Conservation (phyloP, 2,329 filamentous ascomycete species). For the Didymella glomerata region DNA sequence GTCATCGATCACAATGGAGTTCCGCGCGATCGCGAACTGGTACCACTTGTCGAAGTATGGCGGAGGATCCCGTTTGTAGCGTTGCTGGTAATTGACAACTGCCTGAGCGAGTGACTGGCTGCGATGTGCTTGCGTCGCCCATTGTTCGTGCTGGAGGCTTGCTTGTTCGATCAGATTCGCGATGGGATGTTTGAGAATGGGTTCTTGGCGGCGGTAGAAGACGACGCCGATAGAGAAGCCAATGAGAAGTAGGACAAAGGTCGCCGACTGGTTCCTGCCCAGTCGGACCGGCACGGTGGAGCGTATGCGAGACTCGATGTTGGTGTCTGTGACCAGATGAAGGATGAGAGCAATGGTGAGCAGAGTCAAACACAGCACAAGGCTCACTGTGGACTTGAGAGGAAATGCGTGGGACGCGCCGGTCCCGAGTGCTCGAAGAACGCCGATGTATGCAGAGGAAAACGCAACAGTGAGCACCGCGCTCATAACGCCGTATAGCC, state of each 20-base stretch:
- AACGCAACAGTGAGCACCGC: slow-evolving; percentile 45
- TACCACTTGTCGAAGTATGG: slow-evolving; percentile 70
- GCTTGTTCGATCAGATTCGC: slow-evolving; percentile 63
- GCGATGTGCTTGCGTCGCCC: slow-evolving; percentile 56
- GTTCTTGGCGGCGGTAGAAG: slow-evolving; percentile 53
- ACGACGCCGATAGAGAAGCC: slow-evolving; percentile 43
- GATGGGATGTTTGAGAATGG: slow-evolving; percentile 62
- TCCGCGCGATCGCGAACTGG: slow-evolving; percentile 61
- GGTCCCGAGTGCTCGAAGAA: slow-evolving; percentile 44
- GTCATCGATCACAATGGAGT: slow-evolving; percentile 65
- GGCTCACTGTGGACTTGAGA: slow-evolving; percentile 44
- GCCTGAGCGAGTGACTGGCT: slow-evolving; percentile 61
- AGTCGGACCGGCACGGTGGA: slow-evolving; percentile 43
- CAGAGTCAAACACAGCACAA: slow-evolving; percentile 40
- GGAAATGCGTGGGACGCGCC: slow-evolving; percentile 47
- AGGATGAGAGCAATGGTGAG: slow-evolving; percentile 46
- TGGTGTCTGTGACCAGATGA: slow-evolving; percentile 41
- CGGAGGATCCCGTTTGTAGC: slow-evolving; percentile 64
- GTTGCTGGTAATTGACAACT: slow-evolving; percentile 59
- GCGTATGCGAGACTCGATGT: slow-evolving; percentile 40
- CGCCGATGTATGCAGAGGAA: slow-evolving; percentile 46
- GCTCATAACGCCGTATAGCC: slow-evolving; percentile 47
- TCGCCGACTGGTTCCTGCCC: slow-evolving; percentile 42
- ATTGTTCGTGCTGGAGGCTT: slow-evolving; percentile 58
- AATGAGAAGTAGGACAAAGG: slow-evolving; percentile 53